A percentile compares a stretch with the other conserved stretches of the same genome.
These are phyloP conservation scores for Carex parvula DNA, from an alignment of 176 grass and related monocot genomes.

Conservation along the genomic window DNA sequence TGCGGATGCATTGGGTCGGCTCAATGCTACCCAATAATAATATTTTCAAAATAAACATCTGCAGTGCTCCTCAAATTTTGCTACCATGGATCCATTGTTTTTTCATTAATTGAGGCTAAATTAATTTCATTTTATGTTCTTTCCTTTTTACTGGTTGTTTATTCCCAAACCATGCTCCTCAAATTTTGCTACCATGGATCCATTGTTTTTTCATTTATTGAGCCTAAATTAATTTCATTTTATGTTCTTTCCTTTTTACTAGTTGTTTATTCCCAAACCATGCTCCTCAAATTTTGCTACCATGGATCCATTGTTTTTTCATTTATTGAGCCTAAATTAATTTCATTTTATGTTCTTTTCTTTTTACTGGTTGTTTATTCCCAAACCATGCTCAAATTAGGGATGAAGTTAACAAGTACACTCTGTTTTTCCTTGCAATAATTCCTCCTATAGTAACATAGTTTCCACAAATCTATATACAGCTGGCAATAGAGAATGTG, in stretches of 20 bases:
- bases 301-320: too few relatives aligned
- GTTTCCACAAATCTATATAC: too few relatives aligned
- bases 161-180: not conserved
- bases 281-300: not conserved
- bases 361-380: too few relatives aligned
- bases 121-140: not conserved
- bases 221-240: not conserved
- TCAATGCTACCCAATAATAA: not conserved
- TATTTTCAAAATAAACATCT: not conserved
- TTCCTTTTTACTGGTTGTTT: not conserved
- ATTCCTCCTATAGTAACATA: too few relatives aligned
- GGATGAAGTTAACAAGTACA: too few relatives aligned
- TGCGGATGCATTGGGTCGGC: not conserved
- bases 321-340: too few relatives aligned
- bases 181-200: not conserved
- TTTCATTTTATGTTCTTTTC: too few relatives aligned
- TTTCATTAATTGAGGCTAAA: not conserved
- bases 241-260: not conserved
- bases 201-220: not conserved
- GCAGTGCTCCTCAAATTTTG: not conserved
- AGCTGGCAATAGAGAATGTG: too few relatives aligned
- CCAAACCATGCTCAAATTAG: too few relatives aligned
- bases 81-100: not conserved
- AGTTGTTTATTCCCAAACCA: not conserved
- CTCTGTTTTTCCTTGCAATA: too few relatives aligned